A percentile compares a stretch with the other conserved stretches of the same genome.
phyloP scores from a whole-genome alignment of 106 monocot species.

The Dactylorhiza incarnata region DNA sequence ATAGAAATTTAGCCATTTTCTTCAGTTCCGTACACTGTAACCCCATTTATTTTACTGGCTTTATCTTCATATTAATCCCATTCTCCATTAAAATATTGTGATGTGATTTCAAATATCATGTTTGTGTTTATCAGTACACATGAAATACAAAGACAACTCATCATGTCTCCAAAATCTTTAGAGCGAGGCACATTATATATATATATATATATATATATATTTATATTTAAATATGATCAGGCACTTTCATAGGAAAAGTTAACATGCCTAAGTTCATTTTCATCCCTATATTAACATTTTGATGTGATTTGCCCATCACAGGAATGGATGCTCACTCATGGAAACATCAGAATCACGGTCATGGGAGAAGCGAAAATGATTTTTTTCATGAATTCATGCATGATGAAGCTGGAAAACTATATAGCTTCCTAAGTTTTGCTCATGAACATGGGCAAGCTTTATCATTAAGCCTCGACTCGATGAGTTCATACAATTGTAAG shows the following conservation, averaged over 20 bases:
- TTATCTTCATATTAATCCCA: background rate
- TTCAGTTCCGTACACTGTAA: too few relatives aligned
- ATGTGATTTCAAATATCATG: background rate
- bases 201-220: too few relatives aligned
- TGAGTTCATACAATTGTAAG: background rate
- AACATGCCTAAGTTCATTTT: too few relatives aligned
- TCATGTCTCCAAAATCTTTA: too few relatives aligned
- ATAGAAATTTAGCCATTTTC: too few relatives aligned
- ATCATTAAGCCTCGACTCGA: conserved; percentile 34
- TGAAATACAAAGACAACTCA: too few relatives aligned
- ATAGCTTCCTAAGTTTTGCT: conserved; percentile 2
- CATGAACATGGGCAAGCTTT: conserved; percentile 29
- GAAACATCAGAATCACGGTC: background rate
- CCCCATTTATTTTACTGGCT: background rate
- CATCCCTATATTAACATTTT: too few relatives aligned
- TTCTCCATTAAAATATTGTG: background rate
- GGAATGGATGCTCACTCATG: background rate
- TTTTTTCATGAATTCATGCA: conserved; percentile 2
- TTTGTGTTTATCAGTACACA: background rate
- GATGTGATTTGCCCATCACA: background rate
- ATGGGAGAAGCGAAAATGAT: conserved; percentile 16
- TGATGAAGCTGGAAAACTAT: conserved; percentile 14
- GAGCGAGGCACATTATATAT: too few relatives aligned
- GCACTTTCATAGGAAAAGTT: too few relatives aligned
- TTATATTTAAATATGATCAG: too few relatives aligned